phyloP scores from a whole-genome alignment of 2,329 filamentous ascomycete genomes.

The Hansfordia pulvinata region DNA sequence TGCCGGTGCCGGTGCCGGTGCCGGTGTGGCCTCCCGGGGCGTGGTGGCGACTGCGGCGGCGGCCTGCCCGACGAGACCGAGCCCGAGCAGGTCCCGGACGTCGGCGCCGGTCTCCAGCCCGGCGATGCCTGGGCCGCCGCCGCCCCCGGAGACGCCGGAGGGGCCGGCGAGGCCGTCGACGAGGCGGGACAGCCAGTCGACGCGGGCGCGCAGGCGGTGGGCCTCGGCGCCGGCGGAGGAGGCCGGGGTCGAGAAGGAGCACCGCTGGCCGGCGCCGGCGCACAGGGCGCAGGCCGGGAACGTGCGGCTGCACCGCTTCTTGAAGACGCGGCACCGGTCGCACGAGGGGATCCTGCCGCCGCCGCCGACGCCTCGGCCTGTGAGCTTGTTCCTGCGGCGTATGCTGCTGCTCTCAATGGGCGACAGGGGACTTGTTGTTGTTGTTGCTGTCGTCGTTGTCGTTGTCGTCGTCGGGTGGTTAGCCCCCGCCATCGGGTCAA shows the following conservation, averaged over 20 bases:
- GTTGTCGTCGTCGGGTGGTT: no score
- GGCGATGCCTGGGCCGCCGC: constrained; percentile 15
- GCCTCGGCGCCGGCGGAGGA: constrained; percentile 18
- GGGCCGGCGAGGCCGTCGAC: constrained; percentile 19
- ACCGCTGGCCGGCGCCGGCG: constrained; percentile 22
- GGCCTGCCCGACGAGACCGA: no score
- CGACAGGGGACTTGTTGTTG: no score
- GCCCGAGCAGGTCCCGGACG: no score
- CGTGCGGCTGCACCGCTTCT: constrained; percentile 29
- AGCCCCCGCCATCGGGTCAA: no score
- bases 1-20: no score
- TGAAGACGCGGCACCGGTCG: constrained; percentile 28
- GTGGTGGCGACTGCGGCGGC: no score
- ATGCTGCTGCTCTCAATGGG: constrained; percentile 6
- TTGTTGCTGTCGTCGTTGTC: no score
- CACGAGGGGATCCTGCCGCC: constrained; percentile 18
- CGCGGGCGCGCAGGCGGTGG: constrained; percentile 22
- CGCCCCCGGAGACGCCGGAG: no score
- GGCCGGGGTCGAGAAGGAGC: constrained; percentile 19
- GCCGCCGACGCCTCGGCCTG: constrained; percentile 13
- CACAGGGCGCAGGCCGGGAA: constrained; percentile 25
- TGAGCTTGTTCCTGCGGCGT: constrained; percentile 14
- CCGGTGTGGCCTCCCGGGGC: no score
- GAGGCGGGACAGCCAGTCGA: constrained; percentile 24
- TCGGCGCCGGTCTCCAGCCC: constrained; percentile 11